Evolutionary conservation across 1,284 basidiomycete genomes (phyloP), one percentile per base, ranked within the genome.

Genomic region (Trichosporon sp.): DNA sequence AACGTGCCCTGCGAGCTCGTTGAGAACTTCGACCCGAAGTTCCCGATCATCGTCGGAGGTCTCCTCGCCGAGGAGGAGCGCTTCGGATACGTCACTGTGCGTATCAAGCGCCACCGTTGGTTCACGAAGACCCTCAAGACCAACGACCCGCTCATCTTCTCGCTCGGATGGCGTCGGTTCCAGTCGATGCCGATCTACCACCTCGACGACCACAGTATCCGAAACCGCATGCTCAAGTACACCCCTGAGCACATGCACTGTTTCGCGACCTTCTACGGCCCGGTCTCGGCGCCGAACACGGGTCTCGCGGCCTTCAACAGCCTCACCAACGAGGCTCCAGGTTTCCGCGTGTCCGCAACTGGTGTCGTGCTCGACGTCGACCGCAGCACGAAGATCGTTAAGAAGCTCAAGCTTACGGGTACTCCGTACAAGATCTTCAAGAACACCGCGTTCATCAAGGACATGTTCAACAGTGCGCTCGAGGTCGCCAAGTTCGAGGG

Each of bases 191-290:
- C 96, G 0, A 91, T 98, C 74, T 99, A 98, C 83, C 94, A 93
- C 27, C 86, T 99, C 31, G 97, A 99, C 82, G 96, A 99, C 81
- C 93, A 97, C 77, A 93, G 91, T 3, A 94, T 96, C 75, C 91
- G 97, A 31, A 98, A 99, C 89, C 92, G 97, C 62, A 93, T 98
- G 92, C 91, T 99, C 83, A 99, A 99, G 85, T 99, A 99, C 81
- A 98, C 97, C 0, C 96, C 96, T 0, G 97, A 99, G 83, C 96
- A 99, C 79, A 98, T 97, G 94, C 97, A 99, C 81, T 99, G 96
- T 78, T 93, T 91, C 76, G 96, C 96, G 2, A 96, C 95, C 0
- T 98, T 99, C 84, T 98, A 95, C 79, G 95, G 92, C 0, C 95
- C 95, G 6, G 90, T 93, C 21, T 86, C 92, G 1, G 85, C 92